phyloP scores from a whole-genome alignment of 208 protist genomes.

The Trypanosoma congolense region DNA sequence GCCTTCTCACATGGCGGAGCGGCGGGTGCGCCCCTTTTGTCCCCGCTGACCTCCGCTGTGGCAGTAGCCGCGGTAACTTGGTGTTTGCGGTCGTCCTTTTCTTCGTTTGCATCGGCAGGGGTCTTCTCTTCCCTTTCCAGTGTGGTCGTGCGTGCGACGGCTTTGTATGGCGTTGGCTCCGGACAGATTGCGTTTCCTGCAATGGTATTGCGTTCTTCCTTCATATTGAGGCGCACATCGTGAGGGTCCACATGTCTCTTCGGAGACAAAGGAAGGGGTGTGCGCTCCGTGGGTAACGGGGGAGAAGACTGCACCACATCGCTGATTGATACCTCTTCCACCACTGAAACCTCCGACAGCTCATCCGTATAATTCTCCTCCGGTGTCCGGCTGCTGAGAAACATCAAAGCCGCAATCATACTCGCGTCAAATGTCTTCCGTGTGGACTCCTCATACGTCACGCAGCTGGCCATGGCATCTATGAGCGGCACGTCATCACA shows the following conservation, averaged over 20 bases:
- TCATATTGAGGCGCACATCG: not conserved
- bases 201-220: too few species aligned
- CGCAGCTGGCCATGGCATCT: slow-evolving; percentile 15
- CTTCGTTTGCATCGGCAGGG: not conserved
- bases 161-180: too few species aligned
- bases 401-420: slow-evolving; percentile 32
- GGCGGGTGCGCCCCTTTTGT: not conserved
- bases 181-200: too few species aligned
- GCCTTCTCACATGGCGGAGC: not conserved
- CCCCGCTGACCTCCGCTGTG: not conserved
- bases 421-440: slow-evolving; percentile 22
- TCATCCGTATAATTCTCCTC: not conserved
- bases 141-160: too few species aligned
- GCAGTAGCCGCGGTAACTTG: not conserved
- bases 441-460: slow-evolving; percentile 20
- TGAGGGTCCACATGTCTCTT: slow-evolving; percentile 10
- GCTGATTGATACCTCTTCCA: not conserved
- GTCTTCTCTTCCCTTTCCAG: not conserved
- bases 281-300: not conserved
- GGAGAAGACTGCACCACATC: not conserved
- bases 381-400: slow-evolving; percentile 14
- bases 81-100: not conserved
- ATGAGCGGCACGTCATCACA: slow-evolving; percentile 23
- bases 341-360: slow-evolving; percentile 1
- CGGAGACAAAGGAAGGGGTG: not conserved